Evolutionary conservation across 495 filamentous ascomycete genomes (phyloP).

Genomic region (Talaromyces borbonicus): DNA sequence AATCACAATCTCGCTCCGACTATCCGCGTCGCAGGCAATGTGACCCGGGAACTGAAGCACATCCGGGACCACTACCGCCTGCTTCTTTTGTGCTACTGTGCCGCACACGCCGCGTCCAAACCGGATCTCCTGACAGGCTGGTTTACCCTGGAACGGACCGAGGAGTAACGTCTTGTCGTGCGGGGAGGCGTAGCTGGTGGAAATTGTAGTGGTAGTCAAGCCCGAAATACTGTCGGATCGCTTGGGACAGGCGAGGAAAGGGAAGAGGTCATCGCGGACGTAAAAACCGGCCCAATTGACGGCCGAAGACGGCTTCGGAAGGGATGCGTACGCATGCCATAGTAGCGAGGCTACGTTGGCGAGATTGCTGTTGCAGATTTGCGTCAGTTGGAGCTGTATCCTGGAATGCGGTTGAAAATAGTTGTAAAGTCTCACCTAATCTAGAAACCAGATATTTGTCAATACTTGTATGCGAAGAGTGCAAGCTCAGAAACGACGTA

Average conservation of each 20-base stretch:
- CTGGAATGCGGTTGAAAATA: no score
- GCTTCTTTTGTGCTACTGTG: conserved; percentile 51
- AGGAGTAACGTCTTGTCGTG: conserved; percentile 49
- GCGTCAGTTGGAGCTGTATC: no score
- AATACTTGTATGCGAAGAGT: background rate
- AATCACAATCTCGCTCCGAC: conserved; percentile 83
- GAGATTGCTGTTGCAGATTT: conserved; percentile 59
- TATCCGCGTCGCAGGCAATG: conserved; percentile 81
- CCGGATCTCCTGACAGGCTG: conserved; percentile 76
- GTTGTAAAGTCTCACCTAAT: conserved; percentile 53
- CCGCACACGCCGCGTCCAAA: conserved; percentile 82
- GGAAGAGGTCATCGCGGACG: conserved; percentile 52
- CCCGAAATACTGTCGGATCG: conserved; percentile 17
- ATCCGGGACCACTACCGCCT: conserved; percentile 65
- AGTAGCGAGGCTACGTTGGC: conserved; percentile 77
- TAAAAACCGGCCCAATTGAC: conserved; percentile 96
- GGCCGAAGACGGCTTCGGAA: conserved; percentile 58
- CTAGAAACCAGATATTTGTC: conserved; percentile 21
- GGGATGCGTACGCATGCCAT: conserved; percentile 74
- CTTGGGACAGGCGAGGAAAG: conserved; percentile 23
- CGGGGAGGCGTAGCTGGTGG: conserved; percentile 15
- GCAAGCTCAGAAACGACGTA: conserved; percentile 26
- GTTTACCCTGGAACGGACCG: conserved; percentile 81
- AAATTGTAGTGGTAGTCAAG: conserved; percentile 12
- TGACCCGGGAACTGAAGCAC: conserved; percentile 74